A percentile compares a stretch with the other conserved stretches of the same genome.
Evolutionary conservation across 1,139 yeast species (phyloP).

Genomic region (Zygoascus meyerae): DNA sequence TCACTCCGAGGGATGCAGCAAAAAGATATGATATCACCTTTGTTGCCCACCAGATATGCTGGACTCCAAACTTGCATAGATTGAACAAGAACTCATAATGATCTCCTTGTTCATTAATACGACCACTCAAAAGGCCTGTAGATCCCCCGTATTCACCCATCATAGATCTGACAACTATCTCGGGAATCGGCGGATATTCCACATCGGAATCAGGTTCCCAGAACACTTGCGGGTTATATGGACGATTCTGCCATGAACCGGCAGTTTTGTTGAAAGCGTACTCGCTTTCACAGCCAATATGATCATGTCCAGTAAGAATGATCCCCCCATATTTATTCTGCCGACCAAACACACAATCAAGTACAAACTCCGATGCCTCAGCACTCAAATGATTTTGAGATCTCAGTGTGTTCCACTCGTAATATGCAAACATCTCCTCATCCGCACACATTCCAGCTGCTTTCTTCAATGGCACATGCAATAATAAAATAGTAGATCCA

Average conservation of each 20-base stretch:
- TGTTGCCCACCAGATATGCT: slow-evolving; percentile 94
- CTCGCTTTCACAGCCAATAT: slow-evolving; percentile 80
- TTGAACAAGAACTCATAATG: slow-evolving; percentile 64
- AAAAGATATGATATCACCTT: slow-evolving; percentile 42
- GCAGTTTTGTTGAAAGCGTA: slow-evolving; percentile 36
- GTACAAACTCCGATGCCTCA: slow-evolving; percentile 58
- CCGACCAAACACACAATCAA: slow-evolving; percentile 58
- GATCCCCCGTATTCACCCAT: slow-evolving; percentile 96
- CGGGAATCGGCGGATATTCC: slow-evolving; percentile 42
- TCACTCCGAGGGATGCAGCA: background rate
- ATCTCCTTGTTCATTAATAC: slow-evolving; percentile 38
- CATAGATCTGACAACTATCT: slow-evolving; percentile 82
- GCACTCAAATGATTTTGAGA: slow-evolving; percentile 82
- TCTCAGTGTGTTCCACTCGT: slow-evolving; percentile 53
- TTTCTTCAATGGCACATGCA: slow-evolving; percentile 88
- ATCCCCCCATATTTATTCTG: slow-evolving; percentile 50
- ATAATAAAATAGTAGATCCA: slow-evolving; percentile 77
- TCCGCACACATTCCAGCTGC: slow-evolving; percentile 76
- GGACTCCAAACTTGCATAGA: slow-evolving; percentile 78
- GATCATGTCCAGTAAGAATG: slow-evolving; percentile 92
- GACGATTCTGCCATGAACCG: slow-evolving; percentile 17
- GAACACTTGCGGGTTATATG: slow-evolving; percentile 12
- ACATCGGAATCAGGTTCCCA: background rate
- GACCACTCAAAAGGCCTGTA: slow-evolving; percentile 77
- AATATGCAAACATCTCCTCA: slow-evolving; percentile 70